Evolutionary conservation across 2,329 filamentous ascomycete genomes (phyloP).

Genomic region (Diaporthe batatas): DNA sequence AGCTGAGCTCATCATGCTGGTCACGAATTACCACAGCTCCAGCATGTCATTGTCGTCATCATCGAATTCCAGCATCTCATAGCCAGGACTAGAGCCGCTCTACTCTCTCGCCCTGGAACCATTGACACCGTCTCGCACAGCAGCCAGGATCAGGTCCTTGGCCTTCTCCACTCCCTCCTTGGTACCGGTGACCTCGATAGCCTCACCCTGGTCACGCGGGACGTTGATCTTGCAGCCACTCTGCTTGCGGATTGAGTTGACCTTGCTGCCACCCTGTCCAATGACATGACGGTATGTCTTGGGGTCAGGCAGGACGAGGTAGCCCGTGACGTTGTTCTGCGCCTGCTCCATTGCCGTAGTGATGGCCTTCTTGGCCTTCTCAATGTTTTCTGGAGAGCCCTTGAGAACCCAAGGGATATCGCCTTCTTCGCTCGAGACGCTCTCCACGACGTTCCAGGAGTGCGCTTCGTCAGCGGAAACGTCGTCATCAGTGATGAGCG

Average conservation of each 20-base stretch:
- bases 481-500: conserved; percentile 92
- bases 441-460: conserved; percentile 86
- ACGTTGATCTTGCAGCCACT: conserved; percentile 96
- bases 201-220: conserved; percentile 86
- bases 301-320: conserved; percentile 90
- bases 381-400: conserved; percentile 81
- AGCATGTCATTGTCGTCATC: neutral
- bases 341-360: conserved; percentile 80
- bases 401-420: conserved; percentile 92
- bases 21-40: conserved; percentile 18
- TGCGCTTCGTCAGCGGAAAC: conserved; percentile 75
- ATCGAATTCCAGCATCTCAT: neutral
- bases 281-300: conserved; percentile 91
- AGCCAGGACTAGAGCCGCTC: conserved; percentile 14
- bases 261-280: conserved; percentile 88
- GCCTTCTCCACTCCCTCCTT: conserved; percentile 87
- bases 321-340: conserved; percentile 81
- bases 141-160: conserved; percentile 88
- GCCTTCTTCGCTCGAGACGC: conserved; percentile 70
- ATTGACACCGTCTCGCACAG: conserved; percentile 74
- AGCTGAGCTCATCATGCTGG: neutral
- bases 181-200: conserved; percentile 89
- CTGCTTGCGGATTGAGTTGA: conserved; percentile 92
- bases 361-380: conserved; percentile 83
- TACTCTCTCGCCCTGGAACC: conserved; percentile 47